Evolutionary conservation across 2,329 filamentous ascomycete species (phyloP).

Genomic region (Ophiocordyceps robertsii): DNA sequence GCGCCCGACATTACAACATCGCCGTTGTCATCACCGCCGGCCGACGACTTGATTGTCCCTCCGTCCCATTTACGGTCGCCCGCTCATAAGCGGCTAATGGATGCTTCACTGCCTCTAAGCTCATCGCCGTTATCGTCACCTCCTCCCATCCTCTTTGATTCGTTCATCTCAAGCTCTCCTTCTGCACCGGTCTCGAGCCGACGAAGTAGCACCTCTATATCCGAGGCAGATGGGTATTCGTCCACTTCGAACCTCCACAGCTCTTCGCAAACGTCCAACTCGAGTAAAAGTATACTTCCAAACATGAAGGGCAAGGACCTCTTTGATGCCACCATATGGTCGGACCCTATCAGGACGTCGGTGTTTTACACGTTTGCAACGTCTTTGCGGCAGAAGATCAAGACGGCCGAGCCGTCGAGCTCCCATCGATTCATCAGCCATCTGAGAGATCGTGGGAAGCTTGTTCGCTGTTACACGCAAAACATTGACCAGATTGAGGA

Average conservation of each 20-base stretch:
- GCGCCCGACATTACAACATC: slow-evolving; percentile 10
- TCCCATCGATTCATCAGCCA: slow-evolving; percentile 58
- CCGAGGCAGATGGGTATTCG: slow-evolving; percentile 31
- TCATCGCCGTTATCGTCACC: slow-evolving; percentile 47
- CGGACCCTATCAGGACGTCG: slow-evolving; percentile 52
- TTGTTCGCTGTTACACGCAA: slow-evolving; percentile 61
- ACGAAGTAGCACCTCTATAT: slow-evolving; percentile 25
- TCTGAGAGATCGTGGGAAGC: slow-evolving; percentile 51
- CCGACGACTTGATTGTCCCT: slow-evolving; percentile 15
- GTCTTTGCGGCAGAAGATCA: slow-evolving; percentile 49
- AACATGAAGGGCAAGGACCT: slow-evolving; percentile 59
- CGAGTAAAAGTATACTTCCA: slow-evolving; percentile 26
- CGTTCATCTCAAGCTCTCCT: background rate
- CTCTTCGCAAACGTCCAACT: slow-evolving; percentile 24
- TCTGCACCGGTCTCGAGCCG: slow-evolving; percentile 6
- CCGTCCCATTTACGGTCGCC: slow-evolving; percentile 11
- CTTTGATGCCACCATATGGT: slow-evolving; percentile 59
- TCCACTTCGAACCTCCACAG: slow-evolving; percentile 24
- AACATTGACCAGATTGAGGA: slow-evolving; percentile 65
- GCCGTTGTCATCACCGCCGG: slow-evolving; percentile 24
- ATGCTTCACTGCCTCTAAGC: slow-evolving; percentile 15
- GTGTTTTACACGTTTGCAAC: slow-evolving; percentile 64
- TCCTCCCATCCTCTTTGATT: slow-evolving; percentile 36
- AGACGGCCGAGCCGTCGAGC: slow-evolving; percentile 46
- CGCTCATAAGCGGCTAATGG: slow-evolving; percentile 9